A percentile compares a stretch with the other conserved stretches of the same genome.
Evolutionary conservation across 2,329 filamentous ascomycete genomes (phyloP).

Genomic region (Trichoderma sp.): DNA sequence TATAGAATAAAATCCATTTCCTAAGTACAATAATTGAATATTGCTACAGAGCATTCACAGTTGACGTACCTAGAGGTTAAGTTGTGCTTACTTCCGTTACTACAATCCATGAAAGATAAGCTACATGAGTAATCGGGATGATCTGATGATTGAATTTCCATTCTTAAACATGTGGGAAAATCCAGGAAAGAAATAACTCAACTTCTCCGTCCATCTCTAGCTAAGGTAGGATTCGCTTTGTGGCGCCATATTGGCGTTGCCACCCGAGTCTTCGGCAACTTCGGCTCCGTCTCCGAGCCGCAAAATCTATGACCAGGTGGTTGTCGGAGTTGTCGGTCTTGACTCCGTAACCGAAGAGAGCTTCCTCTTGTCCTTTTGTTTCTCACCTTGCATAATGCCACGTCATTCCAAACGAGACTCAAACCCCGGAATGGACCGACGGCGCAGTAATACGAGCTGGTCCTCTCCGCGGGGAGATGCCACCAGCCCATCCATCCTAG

Average conservation of each 20-base stretch:
- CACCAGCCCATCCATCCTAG: neutral
- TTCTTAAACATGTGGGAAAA: neutral
- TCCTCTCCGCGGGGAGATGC: neutral
- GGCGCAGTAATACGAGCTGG: neutral
- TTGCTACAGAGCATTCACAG: neutral
- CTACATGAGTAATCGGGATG: neutral
- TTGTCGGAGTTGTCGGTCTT: neutral
- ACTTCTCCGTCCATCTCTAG: neutral
- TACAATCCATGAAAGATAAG: neutral
- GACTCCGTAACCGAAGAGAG: neutral
- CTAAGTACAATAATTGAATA: neutral
- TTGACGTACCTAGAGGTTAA: neutral
- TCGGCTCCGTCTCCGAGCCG: neutral
- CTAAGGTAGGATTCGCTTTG: neutral
- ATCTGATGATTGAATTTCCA: neutral
- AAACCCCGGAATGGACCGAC: neutral
- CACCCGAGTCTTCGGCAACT: neutral
- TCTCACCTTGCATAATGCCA: neutral
- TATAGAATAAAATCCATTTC: neutral
- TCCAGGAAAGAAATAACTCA: neutral
- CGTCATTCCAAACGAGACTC: neutral
- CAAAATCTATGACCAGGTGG: neutral
- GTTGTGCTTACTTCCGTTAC: neutral
- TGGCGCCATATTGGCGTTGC: neutral
- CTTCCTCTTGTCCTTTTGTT: neutral